These are phyloP conservation scores for Magnolia sinica DNA, from an alignment of 164 flowering plant genomes.

Conservation along the genomic window DNA sequence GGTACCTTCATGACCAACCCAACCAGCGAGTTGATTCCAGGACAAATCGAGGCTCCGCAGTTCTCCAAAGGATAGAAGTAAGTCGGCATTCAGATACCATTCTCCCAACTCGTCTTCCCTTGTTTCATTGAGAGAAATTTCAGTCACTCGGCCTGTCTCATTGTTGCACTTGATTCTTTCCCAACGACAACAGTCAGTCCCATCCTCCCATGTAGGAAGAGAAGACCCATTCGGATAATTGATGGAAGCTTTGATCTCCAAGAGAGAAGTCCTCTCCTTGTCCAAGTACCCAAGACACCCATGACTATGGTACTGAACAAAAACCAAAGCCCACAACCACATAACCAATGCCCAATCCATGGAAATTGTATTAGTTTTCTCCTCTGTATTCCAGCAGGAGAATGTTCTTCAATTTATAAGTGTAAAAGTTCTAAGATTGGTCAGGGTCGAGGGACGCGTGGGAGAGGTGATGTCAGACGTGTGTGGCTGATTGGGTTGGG, in stretches of 20 bases:
- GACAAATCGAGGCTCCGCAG: background rate
- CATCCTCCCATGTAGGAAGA: constrained; percentile 1
- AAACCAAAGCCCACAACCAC: background rate
- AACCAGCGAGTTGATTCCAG: background rate
- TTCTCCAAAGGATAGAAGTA: constrained; percentile 5
- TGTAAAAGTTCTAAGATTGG: too few relatives aligned
- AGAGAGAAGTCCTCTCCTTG: constrained; percentile 7
- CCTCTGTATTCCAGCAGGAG: too few relatives aligned
- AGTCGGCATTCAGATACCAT: constrained; percentile 7
- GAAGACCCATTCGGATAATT: constrained; percentile 7
- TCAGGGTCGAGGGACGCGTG: too few relatives aligned
- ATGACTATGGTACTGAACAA: background rate
- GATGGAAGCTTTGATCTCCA: constrained; percentile 7
- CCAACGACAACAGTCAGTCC: constrained; percentile 8
- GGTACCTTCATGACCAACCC: background rate
- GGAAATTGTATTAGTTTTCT: background rate
- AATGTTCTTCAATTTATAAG: too few relatives aligned
- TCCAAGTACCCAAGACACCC: constrained; percentile 8
- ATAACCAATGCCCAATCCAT: constrained; percentile 9
- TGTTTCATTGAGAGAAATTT: background rate
- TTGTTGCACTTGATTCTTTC: background rate
- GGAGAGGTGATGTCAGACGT: too few relatives aligned
- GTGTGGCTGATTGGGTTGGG: too few relatives aligned
- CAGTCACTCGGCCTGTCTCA: constrained; percentile 1
- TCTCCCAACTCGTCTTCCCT: background rate